Evolutionary conservation across 2,329 filamentous ascomycete genomes (phyloP).

Genomic region (Juglanconis sp.): DNA sequence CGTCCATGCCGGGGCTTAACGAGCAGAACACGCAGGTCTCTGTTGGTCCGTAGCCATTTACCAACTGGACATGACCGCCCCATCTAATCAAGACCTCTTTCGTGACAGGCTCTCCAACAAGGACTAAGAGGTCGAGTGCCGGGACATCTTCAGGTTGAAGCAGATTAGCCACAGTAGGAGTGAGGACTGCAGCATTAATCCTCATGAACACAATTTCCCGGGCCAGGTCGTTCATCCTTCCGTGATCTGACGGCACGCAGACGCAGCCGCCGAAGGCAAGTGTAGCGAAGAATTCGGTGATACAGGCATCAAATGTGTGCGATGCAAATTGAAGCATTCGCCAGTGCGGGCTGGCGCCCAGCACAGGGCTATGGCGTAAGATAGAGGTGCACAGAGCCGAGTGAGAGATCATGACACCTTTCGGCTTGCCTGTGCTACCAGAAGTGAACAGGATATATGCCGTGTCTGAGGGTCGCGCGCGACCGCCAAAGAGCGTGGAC

Average conservation of each 20-base stretch:
- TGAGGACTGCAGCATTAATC: constrained; percentile 17
- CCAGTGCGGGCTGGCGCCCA: constrained; percentile 22
- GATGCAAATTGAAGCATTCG: constrained; percentile 33
- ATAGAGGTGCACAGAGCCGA: not conserved
- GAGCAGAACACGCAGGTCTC: no score
- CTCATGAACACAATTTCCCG: constrained; percentile 19
- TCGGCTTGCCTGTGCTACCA: constrained; percentile 52
- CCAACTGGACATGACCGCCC: no score
- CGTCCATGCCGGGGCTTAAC: no score
- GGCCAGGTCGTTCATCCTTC: constrained; percentile 34
- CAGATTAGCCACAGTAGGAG: constrained; percentile 10
- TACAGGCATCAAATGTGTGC: constrained; percentile 30
- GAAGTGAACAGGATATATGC: constrained; percentile 48
- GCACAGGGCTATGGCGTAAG: constrained; percentile 18
- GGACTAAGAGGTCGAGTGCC: no score
- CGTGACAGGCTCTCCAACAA: no score
- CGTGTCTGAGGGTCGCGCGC: not conserved
- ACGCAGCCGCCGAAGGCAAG: constrained; percentile 28
- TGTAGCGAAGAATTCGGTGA: constrained; percentile 21
- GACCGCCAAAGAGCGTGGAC: no score
- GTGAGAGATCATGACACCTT: constrained; percentile 43
- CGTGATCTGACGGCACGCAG: constrained; percentile 35
- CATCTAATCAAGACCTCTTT: no score
- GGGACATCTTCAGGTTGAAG: constrained; percentile 11
- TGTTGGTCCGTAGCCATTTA: no score